Conservation (phyloP, 441 rosid species). For the Corymbia citriodora region DNA sequence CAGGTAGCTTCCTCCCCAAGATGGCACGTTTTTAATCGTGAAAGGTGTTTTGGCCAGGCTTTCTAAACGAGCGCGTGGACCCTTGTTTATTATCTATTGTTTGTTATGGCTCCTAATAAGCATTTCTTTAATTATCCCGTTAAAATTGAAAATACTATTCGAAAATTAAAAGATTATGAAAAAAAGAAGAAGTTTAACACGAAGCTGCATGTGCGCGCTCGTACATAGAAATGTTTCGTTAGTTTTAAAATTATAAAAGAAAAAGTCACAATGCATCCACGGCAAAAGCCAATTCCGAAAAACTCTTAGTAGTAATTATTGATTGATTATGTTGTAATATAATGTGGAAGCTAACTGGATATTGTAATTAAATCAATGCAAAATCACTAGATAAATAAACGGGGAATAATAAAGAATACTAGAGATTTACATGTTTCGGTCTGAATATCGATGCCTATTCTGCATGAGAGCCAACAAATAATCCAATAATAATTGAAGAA, state of each 20-base stretch:
- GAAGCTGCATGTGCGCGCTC: not conserved
- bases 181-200: not conserved
- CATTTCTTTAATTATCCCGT: not conserved
- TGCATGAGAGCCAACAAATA: not conserved
- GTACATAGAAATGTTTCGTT: not conserved
- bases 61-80: not conserved
- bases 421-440: no score
- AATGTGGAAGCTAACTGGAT: not conserved
- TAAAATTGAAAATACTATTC: not conserved
- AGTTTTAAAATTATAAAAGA: not conserved
- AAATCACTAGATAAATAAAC: not conserved
- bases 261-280: not conserved
- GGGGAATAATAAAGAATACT: accelerated
- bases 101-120: not conserved
- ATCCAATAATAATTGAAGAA: no score
- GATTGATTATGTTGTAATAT: not conserved
- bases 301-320: not conserved
- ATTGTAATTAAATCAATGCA: not conserved
- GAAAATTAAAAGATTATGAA: not conserved
- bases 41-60: not conserved
- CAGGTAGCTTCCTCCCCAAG: not conserved
- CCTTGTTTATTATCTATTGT: not conserved
- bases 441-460: accelerated
- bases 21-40: not conserved
- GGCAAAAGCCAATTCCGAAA: not conserved